These are phyloP conservation scores for Verticillium isaacii DNA, from an alignment of 2,329 filamentous ascomycete species.

Conservation along the genomic window DNA sequence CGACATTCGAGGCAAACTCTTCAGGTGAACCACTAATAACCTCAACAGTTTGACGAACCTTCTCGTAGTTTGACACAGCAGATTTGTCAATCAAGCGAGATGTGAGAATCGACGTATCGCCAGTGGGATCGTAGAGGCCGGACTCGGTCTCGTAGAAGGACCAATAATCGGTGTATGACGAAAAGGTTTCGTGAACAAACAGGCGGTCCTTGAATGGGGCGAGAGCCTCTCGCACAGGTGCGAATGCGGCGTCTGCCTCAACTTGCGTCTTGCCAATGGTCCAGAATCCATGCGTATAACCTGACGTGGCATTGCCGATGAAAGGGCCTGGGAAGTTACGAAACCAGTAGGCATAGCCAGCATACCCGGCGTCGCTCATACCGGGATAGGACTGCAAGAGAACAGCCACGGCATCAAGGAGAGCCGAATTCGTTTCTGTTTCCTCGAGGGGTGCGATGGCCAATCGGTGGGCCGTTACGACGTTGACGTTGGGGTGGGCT, in stretches of 20 bases:
- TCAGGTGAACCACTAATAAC: constrained; percentile 18
- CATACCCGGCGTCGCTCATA: constrained; percentile 24
- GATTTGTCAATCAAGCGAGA: constrained; percentile 20
- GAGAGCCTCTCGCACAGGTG: constrained; percentile 12
- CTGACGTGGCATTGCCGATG: constrained; percentile 18
- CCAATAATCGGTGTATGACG: constrained; percentile 23
- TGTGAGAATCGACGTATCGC: constrained; percentile 16
- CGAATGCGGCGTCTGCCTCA: constrained; percentile 16
- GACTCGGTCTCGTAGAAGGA: constrained; percentile 21
- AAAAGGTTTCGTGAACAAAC: constrained; percentile 15
- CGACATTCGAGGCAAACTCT: constrained; percentile 16
- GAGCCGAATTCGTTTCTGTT: constrained; percentile 18
- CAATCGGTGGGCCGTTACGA: constrained; percentile 18
- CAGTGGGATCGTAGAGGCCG: constrained; percentile 16
- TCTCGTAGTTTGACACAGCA: constrained; percentile 13
- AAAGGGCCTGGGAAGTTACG: constrained; percentile 16
- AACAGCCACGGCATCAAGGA: constrained; percentile 19
- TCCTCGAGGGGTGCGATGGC: constrained; percentile 14
- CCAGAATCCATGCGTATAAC: constrained; percentile 22
- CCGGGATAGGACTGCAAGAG: constrained; percentile 24
- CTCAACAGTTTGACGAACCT: constrained; percentile 18
- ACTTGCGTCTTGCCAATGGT: constrained; percentile 18
- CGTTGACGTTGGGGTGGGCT: constrained; percentile 21
- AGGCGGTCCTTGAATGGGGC: constrained; percentile 15
- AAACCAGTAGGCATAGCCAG: constrained; percentile 22